Percentiles rank a stretch among this genome's conserved stretches.
Conservation (phyloP, 768 basidiomycete genomes). For the Pulveroboletus sp. region DNA sequence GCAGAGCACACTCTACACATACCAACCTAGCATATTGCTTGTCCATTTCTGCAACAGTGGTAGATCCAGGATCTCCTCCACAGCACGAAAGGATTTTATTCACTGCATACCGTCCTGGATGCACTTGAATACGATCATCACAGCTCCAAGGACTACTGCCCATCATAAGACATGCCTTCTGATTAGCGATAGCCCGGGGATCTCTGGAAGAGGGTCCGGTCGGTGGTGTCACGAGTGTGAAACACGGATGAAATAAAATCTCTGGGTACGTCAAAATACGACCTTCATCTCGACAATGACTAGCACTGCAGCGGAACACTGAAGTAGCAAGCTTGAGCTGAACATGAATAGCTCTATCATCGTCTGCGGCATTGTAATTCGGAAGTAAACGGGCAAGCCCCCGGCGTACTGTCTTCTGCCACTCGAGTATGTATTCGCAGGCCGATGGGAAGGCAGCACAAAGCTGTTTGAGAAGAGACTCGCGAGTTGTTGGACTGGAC, state of each 20-base stretch:
- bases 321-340: slow-evolving; percentile 28
- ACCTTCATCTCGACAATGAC: slow-evolving; percentile 12
- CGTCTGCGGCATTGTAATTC: slow-evolving; percentile 12
- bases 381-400: slow-evolving; percentile 27
- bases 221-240: slow-evolving; percentile 8
- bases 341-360: slow-evolving; percentile 13
- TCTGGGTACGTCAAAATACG: slow-evolving; percentile 22
- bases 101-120: slow-evolving; percentile 15
- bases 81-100: slow-evolving; percentile 16
- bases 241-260: slow-evolving; percentile 28
- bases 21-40: slow-evolving; percentile 11
- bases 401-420: slow-evolving; percentile 25
- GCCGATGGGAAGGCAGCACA: slow-evolving; percentile 12
- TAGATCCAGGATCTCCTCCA: slow-evolving; percentile 21
- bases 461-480: slow-evolving; percentile 15
- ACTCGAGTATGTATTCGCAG: slow-evolving; percentile 19
- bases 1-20: slow-evolving; percentile 16
- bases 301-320: slow-evolving; percentile 20
- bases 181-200: slow-evolving; percentile 17
- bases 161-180: slow-evolving; percentile 23
- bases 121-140: slow-evolving; percentile 16
- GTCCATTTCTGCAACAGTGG: slow-evolving; percentile 27
- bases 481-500: slow-evolving; percentile 1
- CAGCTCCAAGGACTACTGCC: slow-evolving; percentile 22
- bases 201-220: slow-evolving; percentile 14